Evolutionary conservation across 129 eudicot species (phyloP).

Genomic region (Pseudognaphalium luteoalbum): DNA sequence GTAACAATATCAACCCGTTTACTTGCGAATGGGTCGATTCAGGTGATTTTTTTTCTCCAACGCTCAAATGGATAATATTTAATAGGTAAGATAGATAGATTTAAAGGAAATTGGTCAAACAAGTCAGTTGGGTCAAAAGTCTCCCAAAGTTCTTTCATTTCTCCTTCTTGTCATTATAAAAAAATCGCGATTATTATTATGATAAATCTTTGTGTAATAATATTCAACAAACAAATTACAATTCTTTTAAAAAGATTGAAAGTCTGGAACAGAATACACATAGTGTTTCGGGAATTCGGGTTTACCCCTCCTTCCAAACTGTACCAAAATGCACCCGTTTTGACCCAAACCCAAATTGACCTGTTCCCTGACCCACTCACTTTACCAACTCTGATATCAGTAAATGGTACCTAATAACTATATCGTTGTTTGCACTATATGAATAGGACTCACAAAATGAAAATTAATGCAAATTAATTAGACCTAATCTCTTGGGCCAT

Average conservation of each 20-base stretch:
- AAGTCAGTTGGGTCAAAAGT: background rate
- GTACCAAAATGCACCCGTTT: background rate
- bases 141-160: background rate
- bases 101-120: background rate
- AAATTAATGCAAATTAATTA: background rate
- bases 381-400: slow-evolving; percentile 6
- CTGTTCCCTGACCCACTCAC: background rate
- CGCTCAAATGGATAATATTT: background rate
- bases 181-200: background rate
- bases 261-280: background rate
- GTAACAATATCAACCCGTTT: background rate
- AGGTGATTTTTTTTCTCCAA: background rate
- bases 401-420: background rate
- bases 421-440: background rate
- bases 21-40: background rate
- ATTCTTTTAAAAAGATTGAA: too few species aligned
- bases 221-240: background rate
- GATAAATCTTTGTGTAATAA: background rate
- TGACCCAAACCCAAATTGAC: background rate
- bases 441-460: background rate
- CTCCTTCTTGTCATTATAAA: background rate
- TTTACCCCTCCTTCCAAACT: background rate
- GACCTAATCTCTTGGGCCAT: slow-evolving; percentile 8
- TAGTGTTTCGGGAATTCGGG: background rate
- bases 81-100: slow-evolving; percentile 39